These are phyloP conservation scores for Pythium biforme DNA, from an alignment of 352 stramenopile species.

Conservation along the genomic window DNA sequence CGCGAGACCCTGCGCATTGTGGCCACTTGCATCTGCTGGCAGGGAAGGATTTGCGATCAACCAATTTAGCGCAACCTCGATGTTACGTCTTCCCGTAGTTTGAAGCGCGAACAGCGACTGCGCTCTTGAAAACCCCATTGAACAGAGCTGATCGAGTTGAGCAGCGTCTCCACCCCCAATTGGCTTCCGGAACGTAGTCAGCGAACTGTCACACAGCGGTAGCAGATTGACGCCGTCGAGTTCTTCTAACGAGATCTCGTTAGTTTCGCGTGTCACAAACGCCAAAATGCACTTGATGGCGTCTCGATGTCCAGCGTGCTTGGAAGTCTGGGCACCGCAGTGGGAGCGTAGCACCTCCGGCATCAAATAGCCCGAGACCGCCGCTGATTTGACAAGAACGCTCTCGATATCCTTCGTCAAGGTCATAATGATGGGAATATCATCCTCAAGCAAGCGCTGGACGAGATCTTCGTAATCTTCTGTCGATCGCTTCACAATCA, in stretches of 20 bases:
- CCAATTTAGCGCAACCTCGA: constrained; percentile 68
- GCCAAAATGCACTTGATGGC: constrained; percentile 37
- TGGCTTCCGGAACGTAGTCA: constrained; percentile 38
- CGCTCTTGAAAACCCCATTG: constrained; percentile 64
- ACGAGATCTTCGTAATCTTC: constrained; percentile 37
- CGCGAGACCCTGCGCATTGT: not conserved
- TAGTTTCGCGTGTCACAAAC: constrained; percentile 55
- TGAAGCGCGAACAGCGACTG: constrained; percentile 43
- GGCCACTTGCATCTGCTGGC: not conserved
- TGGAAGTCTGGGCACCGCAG: constrained; percentile 43
- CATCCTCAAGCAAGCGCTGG: constrained; percentile 49
- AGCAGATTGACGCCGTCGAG: constrained; percentile 57
- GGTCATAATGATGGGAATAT: constrained; percentile 44
- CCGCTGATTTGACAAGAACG: constrained; percentile 43
- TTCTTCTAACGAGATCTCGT: constrained; percentile 18
- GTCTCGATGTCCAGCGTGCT: constrained; percentile 38
- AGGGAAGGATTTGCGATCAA: constrained; percentile 50
- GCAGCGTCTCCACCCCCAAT: constrained; percentile 25
- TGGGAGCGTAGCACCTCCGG: constrained; percentile 35
- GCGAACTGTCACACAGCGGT: constrained; percentile 49
- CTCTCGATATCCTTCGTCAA: constrained; percentile 48
- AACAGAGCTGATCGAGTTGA: constrained; percentile 49
- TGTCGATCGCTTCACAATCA: constrained; percentile 43
- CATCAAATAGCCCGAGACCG: constrained; percentile 40
- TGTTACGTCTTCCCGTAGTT: constrained; percentile 31